Conservation (phyloP, 2,329 filamentous ascomycete genomes). For the Tolypocladium pustulatum region DNA sequence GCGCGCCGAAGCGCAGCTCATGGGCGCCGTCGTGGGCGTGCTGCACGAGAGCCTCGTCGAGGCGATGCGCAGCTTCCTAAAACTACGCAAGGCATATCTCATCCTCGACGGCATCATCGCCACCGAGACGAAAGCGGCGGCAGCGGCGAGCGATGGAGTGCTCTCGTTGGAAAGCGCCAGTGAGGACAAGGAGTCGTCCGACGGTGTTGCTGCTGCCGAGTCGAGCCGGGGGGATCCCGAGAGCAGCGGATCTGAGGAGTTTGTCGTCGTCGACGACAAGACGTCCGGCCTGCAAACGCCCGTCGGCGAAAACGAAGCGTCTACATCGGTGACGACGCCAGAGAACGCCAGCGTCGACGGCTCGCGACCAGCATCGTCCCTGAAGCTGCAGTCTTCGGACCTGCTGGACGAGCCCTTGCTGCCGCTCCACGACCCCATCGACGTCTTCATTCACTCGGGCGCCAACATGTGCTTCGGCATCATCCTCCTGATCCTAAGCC, state of each 20-base stretch:
- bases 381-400: slow-evolving; percentile 17
- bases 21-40: slow-evolving; percentile 79
- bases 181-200: slow-evolving; percentile 9
- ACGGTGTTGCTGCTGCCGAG: slow-evolving; percentile 12
- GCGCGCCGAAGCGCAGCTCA: slow-evolving; percentile 76
- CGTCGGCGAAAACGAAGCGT: slow-evolving; percentile 9
- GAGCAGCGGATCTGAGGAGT: slow-evolving; percentile 18
- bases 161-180: background rate
- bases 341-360: slow-evolving; percentile 2
- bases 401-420: slow-evolving; percentile 46
- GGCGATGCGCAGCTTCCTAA: slow-evolving; percentile 84
- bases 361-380: slow-evolving; percentile 7
- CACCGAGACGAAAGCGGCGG: slow-evolving; percentile 47
- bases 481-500: slow-evolving; percentile 75
- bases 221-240: slow-evolving; percentile 7
- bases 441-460: slow-evolving; percentile 82
- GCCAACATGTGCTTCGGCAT: slow-evolving; percentile 85
- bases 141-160: slow-evolving; percentile 24
- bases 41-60: slow-evolving; percentile 90
- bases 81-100: slow-evolving; percentile 78
- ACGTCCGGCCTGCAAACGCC: slow-evolving; percentile 33
- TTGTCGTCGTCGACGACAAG: slow-evolving; percentile 45
- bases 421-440: slow-evolving; percentile 60
- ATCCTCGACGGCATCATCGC: slow-evolving; percentile 71
- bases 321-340: slow-evolving; percentile 10